Conservation (phyloP, 2,329 filamentous ascomycete genomes). For the Colletotrichum sp. region DNA sequence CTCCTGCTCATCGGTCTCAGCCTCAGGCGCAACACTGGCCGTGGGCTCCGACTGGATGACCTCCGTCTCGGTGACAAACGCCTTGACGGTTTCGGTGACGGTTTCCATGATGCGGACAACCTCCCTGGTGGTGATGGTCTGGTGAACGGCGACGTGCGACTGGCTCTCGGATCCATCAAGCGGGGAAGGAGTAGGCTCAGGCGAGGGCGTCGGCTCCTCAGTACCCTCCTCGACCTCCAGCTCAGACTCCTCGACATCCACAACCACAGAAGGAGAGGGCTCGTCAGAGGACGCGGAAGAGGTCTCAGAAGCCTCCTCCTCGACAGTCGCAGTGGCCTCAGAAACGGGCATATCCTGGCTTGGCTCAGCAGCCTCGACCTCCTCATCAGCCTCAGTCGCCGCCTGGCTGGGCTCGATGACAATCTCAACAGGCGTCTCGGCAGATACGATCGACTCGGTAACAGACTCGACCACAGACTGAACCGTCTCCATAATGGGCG, state of each 20-base stretch:
- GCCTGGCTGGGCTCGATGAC: not conserved
- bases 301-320: not conserved
- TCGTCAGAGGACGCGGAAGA: not conserved
- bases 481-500: not conserved
- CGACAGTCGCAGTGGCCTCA: not conserved
- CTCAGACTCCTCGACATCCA: not conserved
- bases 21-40: not conserved
- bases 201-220: not conserved
- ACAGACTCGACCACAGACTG: not conserved
- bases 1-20: not conserved
- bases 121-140: constrained; percentile 32
- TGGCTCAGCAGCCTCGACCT: not conserved
- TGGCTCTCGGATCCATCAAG: not conserved
- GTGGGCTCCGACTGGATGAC: constrained; percentile 6
- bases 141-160: constrained; percentile 13
- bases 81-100: constrained; percentile 30
- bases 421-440: not conserved
- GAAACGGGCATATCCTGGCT: not conserved
- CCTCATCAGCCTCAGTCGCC: not conserved
- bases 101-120: constrained; percentile 39
- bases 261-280: not conserved
- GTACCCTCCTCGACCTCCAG: not conserved
- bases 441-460: not conserved
- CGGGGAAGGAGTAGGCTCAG: not conserved
- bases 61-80: constrained; percentile 30